A percentile compares a stretch with the other conserved stretches of the same genome.
phyloP scores from a whole-genome alignment of 2,329 filamentous ascomycete species.

The Chalaropsis thielavioides region DNA sequence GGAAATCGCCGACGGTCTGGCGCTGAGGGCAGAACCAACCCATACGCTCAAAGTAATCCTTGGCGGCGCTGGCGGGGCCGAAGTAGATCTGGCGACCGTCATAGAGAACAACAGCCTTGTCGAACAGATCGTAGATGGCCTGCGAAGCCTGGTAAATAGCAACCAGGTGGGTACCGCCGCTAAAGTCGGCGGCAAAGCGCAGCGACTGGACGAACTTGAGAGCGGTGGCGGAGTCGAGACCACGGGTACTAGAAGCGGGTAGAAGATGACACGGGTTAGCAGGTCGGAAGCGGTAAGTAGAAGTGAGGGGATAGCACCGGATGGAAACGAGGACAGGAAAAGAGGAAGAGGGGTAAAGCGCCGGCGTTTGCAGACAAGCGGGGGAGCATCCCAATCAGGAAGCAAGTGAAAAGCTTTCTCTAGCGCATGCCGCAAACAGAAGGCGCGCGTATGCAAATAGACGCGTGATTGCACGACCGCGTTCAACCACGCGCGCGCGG shows the following conservation, averaged over 20 bases:
- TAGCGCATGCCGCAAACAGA: background rate
- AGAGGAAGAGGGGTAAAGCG: background rate
- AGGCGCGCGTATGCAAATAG: background rate
- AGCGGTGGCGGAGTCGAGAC: conserved; percentile 59
- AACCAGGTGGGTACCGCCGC: conserved; percentile 46
- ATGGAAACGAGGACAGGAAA: background rate
- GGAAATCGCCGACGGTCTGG: conserved; percentile 55
- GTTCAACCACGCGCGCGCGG: too few relatives aligned
- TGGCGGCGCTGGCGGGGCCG: conserved; percentile 45
- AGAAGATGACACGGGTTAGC: background rate
- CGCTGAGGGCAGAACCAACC: conserved; percentile 54
- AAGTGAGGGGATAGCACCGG: background rate
- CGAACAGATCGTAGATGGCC: conserved; percentile 56
- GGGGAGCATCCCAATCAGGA: background rate
- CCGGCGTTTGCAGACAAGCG: background rate
- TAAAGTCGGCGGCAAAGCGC: conserved; percentile 49
- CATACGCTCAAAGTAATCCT: conserved; percentile 50
- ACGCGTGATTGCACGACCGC: background rate
- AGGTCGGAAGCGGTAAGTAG: background rate
- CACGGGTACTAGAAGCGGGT: conserved; percentile 38
- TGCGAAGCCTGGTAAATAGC: conserved; percentile 61
- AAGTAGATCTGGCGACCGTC: conserved; percentile 68
- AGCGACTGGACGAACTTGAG: conserved; percentile 58
- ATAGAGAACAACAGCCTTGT: conserved; percentile 61
- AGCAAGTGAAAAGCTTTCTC: background rate